Conservation (phyloP, 2,329 filamentous ascomycete genomes). For the Nothophaeocryptopus gaeumannii region DNA sequence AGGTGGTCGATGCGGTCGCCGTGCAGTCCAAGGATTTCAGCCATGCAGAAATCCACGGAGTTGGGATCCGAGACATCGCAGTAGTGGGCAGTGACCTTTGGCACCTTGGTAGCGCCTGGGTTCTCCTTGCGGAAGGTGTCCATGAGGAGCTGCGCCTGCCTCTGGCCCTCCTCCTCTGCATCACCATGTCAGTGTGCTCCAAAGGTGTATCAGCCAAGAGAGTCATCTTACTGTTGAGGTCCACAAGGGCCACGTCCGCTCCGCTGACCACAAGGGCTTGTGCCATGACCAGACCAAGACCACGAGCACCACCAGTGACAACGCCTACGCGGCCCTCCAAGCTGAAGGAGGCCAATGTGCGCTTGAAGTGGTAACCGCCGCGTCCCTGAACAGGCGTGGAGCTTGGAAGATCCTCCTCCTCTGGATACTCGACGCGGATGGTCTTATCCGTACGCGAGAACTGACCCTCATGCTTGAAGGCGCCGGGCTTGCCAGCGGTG, state of each 20-base stretch:
- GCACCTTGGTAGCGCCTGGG: slow-evolving; percentile 68
- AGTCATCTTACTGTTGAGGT: slow-evolving; percentile 77
- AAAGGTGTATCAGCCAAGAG: neutral
- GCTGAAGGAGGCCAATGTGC: slow-evolving; percentile 81
- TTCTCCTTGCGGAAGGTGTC: slow-evolving; percentile 76
- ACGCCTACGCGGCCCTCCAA: slow-evolving; percentile 79
- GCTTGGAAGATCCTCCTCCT: slow-evolving; percentile 72
- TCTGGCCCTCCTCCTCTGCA: slow-evolving; percentile 76
- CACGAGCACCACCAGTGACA: slow-evolving; percentile 86
- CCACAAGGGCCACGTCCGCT: slow-evolving; percentile 85
- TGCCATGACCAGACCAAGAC: slow-evolving; percentile 86
- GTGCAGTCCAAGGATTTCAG: slow-evolving; percentile 65
- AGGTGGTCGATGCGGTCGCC: slow-evolving; percentile 78
- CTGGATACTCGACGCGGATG: slow-evolving; percentile 75
- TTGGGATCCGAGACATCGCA: slow-evolving; percentile 79
- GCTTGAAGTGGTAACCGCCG: slow-evolving; percentile 77
- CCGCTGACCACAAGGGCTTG: slow-evolving; percentile 87
- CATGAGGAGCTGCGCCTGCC: slow-evolving; percentile 70
- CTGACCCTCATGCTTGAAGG: slow-evolving; percentile 56
- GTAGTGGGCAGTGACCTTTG: slow-evolving; percentile 85
- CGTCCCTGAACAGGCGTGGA: slow-evolving; percentile 70
- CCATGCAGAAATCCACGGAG: slow-evolving; percentile 72
- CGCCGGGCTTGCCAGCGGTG: slow-evolving; percentile 35
- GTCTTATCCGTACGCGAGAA: slow-evolving; percentile 77
- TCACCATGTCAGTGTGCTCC: slow-evolving; percentile 2